Evolutionary conservation across 306 rosid genomes (phyloP).

Genomic region (Mimosa pudica): DNA sequence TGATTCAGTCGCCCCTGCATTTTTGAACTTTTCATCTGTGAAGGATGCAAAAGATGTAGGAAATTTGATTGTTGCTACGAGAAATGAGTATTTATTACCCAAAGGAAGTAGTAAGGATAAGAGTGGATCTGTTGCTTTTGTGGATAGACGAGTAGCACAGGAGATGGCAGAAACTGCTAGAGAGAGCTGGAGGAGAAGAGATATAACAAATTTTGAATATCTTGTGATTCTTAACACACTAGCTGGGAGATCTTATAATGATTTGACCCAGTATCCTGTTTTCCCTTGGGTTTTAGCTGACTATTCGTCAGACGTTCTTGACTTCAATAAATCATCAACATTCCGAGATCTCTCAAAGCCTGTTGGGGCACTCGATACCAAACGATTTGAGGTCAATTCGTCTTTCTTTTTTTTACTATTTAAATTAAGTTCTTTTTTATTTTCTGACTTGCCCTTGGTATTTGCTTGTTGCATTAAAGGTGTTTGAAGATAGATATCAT

Average conservation of each 20-base stretch:
- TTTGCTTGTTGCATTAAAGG: conserved; percentile 54
- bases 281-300: conserved; percentile 98
- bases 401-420: conserved; percentile 19
- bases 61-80: conserved; percentile 72
- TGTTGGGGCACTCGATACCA: conserved; percentile 84
- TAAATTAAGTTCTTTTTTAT: conserved; percentile 14
- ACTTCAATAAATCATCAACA: conserved; percentile 90
- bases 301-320: conserved; percentile 92
- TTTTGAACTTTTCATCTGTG: conserved; percentile 78
- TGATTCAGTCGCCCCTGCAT: conserved; percentile 85
- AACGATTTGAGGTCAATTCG: conserved; percentile 85
- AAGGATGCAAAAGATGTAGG: conserved; percentile 96
- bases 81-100: conserved; percentile 82
- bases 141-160: conserved; percentile 81
- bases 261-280: conserved; percentile 94
- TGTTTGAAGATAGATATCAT: conserved; percentile 97
- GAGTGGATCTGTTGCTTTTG: conserved; percentile 78
- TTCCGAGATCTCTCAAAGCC: conserved; percentile 97
- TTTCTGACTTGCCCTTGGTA: conserved; percentile 29
- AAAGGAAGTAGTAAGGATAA: conserved; percentile 86
- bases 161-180: conserved; percentile 90
- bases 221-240: conserved; percentile 91
- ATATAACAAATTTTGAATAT: conserved; percentile 91
- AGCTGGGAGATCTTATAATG: conserved; percentile 96
- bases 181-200: conserved; percentile 98